These are phyloP conservation scores for Magnolia changhungtana DNA, from an alignment of 164 flowering plant genomes.

Conservation along the genomic window DNA sequence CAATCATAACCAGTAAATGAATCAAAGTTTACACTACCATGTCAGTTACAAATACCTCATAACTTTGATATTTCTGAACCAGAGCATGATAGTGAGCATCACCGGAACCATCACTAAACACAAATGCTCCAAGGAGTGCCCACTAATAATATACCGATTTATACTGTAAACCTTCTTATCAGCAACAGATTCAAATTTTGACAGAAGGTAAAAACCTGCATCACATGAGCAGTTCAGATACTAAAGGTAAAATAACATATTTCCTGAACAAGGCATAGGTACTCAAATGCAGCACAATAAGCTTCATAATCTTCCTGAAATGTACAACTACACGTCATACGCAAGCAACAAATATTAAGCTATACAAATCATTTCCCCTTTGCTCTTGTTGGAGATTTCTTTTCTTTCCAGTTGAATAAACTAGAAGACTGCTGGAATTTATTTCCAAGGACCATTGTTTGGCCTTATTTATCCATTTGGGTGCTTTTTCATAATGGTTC, in stretches of 20 bases:
- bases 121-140: slow-evolving; percentile 61
- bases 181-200: slow-evolving; percentile 42
- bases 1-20: neutral
- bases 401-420: too few relatives aligned
- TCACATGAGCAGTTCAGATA: slow-evolving; percentile 9
- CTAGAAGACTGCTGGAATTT: neutral
- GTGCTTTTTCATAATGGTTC: too few relatives aligned
- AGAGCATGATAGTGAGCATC: slow-evolving; percentile 43
- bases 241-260: neutral
- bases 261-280: neutral
- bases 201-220: slow-evolving; percentile 45
- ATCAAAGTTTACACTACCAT: neutral
- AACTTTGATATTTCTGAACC: slow-evolving; percentile 34
- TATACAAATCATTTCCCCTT: neutral
- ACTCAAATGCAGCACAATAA: neutral
- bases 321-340: neutral
- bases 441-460: neutral
- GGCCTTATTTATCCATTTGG: neutral
- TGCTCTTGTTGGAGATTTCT: neutral
- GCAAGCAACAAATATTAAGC: neutral
- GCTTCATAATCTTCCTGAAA: neutral
- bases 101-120: slow-evolving; percentile 43
- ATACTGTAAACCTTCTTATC: slow-evolving; percentile 47
- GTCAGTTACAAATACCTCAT: slow-evolving; percentile 29
- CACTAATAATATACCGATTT: slow-evolving; percentile 46